Evolutionary conservation across 2,329 filamentous ascomycete genomes (phyloP).

Genomic region (Fusarium sp.): DNA sequence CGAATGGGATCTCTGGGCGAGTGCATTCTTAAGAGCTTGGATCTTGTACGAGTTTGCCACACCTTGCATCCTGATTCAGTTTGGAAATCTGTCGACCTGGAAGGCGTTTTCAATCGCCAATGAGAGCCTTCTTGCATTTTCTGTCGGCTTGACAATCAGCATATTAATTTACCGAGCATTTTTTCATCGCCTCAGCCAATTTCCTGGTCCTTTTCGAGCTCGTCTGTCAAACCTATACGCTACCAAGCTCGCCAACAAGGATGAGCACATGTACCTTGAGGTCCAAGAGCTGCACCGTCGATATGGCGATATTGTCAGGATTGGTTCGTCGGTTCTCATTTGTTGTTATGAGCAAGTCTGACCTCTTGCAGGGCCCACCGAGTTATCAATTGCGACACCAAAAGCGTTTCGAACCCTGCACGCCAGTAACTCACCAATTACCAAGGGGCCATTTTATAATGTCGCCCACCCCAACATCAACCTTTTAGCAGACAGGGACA

Average conservation of each 20-base stretch:
- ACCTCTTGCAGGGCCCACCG: constrained; percentile 4
- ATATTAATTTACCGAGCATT: constrained; percentile 18
- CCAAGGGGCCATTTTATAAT: constrained; percentile 34
- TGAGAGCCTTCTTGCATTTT: background rate
- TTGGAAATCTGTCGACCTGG: background rate
- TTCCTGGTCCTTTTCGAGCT: constrained; percentile 34
- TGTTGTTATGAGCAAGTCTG: rapidly evolving
- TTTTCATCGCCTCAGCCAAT: constrained; percentile 28
- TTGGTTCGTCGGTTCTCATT: background rate
- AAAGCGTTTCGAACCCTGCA: constrained; percentile 29
- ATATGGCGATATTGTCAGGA: constrained; percentile 36
- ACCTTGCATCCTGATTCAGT: background rate
- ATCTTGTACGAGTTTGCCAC: background rate
- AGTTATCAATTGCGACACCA: constrained; percentile 32
- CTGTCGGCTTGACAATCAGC: constrained; percentile 9
- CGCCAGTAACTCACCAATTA: constrained; percentile 7
- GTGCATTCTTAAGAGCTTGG: background rate
- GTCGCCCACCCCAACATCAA: constrained; percentile 13
- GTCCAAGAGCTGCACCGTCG: constrained; percentile 24
- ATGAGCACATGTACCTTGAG: constrained; percentile 25
- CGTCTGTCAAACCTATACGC: constrained; percentile 18
- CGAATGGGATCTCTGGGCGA: constrained; percentile 28
- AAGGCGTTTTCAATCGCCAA: background rate
- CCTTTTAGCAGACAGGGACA: constrained; percentile 12
- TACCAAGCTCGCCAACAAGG: background rate